phyloP scores from a whole-genome alignment of 73 alveolate species.

The Effrenium voratum region DNA sequence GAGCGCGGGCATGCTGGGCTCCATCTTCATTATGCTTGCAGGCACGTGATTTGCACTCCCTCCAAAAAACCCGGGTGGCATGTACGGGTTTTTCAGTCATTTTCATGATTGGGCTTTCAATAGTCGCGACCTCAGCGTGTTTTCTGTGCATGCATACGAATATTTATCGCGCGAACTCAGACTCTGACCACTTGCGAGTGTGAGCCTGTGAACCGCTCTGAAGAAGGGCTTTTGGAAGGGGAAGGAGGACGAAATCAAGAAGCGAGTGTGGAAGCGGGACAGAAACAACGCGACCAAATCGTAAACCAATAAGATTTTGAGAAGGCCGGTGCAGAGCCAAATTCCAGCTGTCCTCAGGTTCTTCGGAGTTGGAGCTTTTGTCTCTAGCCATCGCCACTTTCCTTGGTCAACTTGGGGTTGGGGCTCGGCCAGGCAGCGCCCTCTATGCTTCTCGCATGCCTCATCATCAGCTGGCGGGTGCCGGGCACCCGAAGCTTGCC shows the following conservation, averaged over 20 bases:
- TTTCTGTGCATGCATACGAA: no score
- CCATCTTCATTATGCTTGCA: conserved; percentile 43
- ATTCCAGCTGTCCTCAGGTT: no score
- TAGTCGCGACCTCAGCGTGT: no score
- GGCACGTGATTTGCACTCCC: no score
- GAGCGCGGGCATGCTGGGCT: conserved; percentile 63
- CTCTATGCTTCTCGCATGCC: conserved; percentile 79
- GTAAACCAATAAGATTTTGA: no score
- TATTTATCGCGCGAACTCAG: no score
- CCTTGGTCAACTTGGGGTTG: background rate
- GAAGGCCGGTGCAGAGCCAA: no score
- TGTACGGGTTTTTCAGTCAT: background rate
- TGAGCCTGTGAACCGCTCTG: no score
- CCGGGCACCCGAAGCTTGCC: no score
- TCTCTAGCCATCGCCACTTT: background rate
- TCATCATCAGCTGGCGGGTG: conserved; percentile 47
- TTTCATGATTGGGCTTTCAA: background rate
- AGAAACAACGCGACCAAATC: background rate
- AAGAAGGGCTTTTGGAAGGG: background rate
- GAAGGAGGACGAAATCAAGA: background rate
- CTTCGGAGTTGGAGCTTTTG: background rate
- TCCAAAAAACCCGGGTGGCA: background rate
- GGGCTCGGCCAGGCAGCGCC: background rate
- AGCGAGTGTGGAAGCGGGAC: background rate
- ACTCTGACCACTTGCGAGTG: no score